These are phyloP conservation scores for Aquanectria penicillioides DNA, from an alignment of 2,329 filamentous ascomycete species.

Conservation along the genomic window DNA sequence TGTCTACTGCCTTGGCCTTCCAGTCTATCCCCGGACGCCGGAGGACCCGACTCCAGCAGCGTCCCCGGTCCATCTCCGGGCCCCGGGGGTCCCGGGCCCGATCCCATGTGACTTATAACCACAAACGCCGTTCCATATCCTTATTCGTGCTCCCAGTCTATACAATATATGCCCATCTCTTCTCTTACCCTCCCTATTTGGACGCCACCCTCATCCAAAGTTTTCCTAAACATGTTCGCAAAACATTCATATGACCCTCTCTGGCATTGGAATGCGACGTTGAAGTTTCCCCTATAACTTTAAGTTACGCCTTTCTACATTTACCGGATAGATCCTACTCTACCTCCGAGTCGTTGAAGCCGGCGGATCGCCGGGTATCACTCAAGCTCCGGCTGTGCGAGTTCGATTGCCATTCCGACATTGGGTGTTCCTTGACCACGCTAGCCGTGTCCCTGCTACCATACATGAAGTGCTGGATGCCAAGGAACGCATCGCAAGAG, in stretches of 20 bases:
- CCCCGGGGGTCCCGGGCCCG: background rate
- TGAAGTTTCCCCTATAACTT: slow-evolving; percentile 23
- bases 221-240: slow-evolving; percentile 7
- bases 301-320: slow-evolving; percentile 22
- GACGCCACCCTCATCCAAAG: background rate
- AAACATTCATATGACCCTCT: slow-evolving; percentile 1
- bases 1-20: background rate
- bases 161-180: background rate
- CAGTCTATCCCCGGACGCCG: slow-evolving; percentile 3
- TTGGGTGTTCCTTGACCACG: slow-evolving; percentile 50
- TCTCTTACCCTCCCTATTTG: background rate
- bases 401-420: slow-evolving; percentile 47
- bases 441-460: slow-evolving; percentile 58
- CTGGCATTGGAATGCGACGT: background rate
- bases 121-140: slow-evolving; percentile 14
- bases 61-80: background rate
- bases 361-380: slow-evolving; percentile 51
- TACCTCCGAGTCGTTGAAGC: slow-evolving; percentile 47
- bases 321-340: slow-evolving; percentile 33
- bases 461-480: slow-evolving; percentile 78
- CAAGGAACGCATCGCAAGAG: slow-evolving; percentile 77
- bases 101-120: background rate
- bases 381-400: slow-evolving; percentile 49
- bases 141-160: background rate
- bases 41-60: background rate